Evolutionary conservation across 768 basidiomycete genomes (phyloP).

Genomic region (Saitozyma podzolica): DNA sequence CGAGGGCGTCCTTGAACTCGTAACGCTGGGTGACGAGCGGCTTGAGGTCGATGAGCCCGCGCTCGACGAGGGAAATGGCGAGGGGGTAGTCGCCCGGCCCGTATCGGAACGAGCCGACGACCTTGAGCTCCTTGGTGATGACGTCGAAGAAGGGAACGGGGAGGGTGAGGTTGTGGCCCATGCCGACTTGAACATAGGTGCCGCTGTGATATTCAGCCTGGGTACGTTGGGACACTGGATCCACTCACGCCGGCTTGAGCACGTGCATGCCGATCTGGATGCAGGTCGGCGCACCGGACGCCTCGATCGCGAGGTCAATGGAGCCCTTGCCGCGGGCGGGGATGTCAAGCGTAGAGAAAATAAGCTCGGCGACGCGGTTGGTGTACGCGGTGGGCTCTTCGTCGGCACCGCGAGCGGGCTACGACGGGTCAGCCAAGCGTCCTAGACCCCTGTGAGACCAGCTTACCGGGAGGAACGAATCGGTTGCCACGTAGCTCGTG

Average conservation of each 20-base stretch:
- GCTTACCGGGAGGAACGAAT: constrained; percentile 54
- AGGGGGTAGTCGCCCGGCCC: constrained; percentile 55
- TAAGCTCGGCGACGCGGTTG: constrained; percentile 56
- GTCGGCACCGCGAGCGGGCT: constrained; percentile 58
- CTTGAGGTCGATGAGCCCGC: constrained; percentile 80
- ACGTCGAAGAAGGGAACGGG: constrained; percentile 68
- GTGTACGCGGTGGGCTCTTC: constrained; percentile 19
- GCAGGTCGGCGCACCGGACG: constrained; percentile 85
- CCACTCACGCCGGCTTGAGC: constrained; percentile 57
- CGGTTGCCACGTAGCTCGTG: constrained; percentile 76
- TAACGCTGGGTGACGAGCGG: constrained; percentile 86
- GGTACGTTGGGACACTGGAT: not conserved
- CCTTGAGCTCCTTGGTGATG: constrained; percentile 71
- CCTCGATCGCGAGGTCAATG: constrained; percentile 84
- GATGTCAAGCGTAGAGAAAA: constrained; percentile 67
- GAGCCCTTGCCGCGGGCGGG: constrained; percentile 66
- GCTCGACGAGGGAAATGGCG: constrained; percentile 79
- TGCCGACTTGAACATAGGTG: constrained; percentile 36
- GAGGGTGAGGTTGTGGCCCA: constrained; percentile 60
- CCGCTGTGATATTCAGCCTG: constrained; percentile 23
- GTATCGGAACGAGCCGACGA: constrained; percentile 81
- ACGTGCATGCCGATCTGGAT: constrained; percentile 79
- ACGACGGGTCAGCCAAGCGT: not conserved
- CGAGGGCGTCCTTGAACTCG: constrained; percentile 70
- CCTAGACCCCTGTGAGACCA: not conserved